Percentiles rank a stretch among this genome's conserved stretches.
phyloP scores from a whole-genome alignment of 2,329 filamentous ascomycete species.

The Sclerotinia glacialis region DNA sequence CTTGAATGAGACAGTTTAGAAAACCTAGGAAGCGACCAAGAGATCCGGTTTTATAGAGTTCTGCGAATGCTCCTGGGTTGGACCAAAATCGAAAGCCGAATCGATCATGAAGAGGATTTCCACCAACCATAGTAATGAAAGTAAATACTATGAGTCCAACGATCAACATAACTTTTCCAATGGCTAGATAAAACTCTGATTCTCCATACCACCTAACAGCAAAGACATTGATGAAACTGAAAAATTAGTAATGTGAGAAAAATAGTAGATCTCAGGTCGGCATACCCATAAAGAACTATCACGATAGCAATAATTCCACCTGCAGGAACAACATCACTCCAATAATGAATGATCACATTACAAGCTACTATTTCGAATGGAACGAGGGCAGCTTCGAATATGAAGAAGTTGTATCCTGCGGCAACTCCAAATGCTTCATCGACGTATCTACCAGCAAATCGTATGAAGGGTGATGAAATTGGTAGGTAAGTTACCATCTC shows the following conservation, averaged over 20 bases:
- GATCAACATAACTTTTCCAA: slow-evolving; percentile 39
- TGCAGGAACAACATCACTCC: slow-evolving; percentile 48
- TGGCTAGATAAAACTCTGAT: slow-evolving; percentile 53
- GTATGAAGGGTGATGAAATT: slow-evolving; percentile 75
- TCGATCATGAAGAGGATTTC: slow-evolving; percentile 30
- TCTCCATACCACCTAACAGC: slow-evolving; percentile 58
- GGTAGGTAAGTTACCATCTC: slow-evolving; percentile 77
- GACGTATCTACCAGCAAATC: slow-evolving; percentile 71
- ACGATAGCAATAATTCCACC: slow-evolving; percentile 54
- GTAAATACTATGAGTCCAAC: slow-evolving; percentile 37
- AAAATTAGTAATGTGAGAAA: slow-evolving; percentile 42
- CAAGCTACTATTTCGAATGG: slow-evolving; percentile 44
- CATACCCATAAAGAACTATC: slow-evolving; percentile 43
- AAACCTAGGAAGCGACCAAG: slow-evolving; percentile 53
- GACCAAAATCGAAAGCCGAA: slow-evolving; percentile 50
- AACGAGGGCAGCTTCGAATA: slow-evolving; percentile 60
- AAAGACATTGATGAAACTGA: slow-evolving; percentile 43
- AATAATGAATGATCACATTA: slow-evolving; percentile 46
- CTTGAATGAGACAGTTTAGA: slow-evolving; percentile 48
- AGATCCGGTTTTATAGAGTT: slow-evolving; percentile 43
- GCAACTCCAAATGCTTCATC: slow-evolving; percentile 74
- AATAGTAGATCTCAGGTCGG: slow-evolving; percentile 39
- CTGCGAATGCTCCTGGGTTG: slow-evolving; percentile 46
- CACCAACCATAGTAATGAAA: slow-evolving; percentile 41
- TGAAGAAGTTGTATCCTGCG: slow-evolving; percentile 71